A percentile compares a stretch with the other conserved stretches of the same genome.
phyloP scores from a whole-genome alignment of 768 basidiomycete genomes.

The Boletus rufocinnamomeus region DNA sequence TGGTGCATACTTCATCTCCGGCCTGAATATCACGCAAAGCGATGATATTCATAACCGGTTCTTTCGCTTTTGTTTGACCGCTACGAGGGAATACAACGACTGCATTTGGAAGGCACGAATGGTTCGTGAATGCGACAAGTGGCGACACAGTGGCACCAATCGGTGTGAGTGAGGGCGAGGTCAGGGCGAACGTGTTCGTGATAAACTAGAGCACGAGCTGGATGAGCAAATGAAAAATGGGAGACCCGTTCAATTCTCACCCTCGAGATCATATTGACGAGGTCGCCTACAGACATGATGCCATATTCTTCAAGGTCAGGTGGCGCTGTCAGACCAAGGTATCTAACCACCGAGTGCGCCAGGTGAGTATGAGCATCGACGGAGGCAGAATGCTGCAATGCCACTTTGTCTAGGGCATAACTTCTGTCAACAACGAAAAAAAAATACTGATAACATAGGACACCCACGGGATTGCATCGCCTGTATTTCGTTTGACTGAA shows the following conservation, averaged over 20 bases:
- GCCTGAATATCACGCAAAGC: conserved; percentile 63
- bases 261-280: conserved; percentile 72
- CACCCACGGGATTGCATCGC: conserved; percentile 76
- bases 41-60: conserved; percentile 72
- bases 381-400: conserved; percentile 46
- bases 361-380: conserved; percentile 66
- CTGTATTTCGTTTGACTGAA: conserved; percentile 63
- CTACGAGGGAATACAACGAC: conserved; percentile 86
- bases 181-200: conserved; percentile 88
- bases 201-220: conserved; percentile 60
- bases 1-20: conserved; percentile 65
- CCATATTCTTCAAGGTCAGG: conserved; percentile 60
- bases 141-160: conserved; percentile 88
- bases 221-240: conserved; percentile 2
- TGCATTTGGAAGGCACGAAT: conserved; percentile 86
- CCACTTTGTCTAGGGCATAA: conserved; percentile 51
- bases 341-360: conserved; percentile 73
- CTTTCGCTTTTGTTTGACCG: conserved; percentile 38
- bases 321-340: conserved; percentile 61
- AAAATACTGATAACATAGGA: background rate
- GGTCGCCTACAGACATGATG: conserved; percentile 56
- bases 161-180: conserved; percentile 73
- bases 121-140: conserved; percentile 77
- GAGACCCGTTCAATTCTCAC: conserved; percentile 40
- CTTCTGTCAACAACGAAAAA: background rate